Evolutionary conservation across 768 basidiomycete species (phyloP).

Genomic region (Tubosaeta sp.): DNA sequence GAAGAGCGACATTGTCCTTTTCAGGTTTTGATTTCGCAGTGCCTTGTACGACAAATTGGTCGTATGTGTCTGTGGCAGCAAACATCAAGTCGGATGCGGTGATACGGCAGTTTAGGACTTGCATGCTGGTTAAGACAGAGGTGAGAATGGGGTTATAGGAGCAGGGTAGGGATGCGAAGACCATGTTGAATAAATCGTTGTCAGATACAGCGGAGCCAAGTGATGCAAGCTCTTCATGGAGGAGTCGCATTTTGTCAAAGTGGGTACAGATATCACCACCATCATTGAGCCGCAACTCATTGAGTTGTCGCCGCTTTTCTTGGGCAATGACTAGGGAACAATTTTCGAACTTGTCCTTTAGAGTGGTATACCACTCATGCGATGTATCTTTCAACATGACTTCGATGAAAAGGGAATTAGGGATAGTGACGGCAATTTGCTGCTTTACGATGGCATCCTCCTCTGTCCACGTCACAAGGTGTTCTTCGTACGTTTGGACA

Average conservation of each 20-base stretch:
- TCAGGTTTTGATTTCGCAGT: not conserved
- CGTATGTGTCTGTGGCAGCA: not conserved
- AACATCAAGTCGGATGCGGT: not conserved
- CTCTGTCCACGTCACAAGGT: not conserved
- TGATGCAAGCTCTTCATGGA: not conserved
- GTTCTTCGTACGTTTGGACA: not conserved
- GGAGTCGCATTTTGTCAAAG: not conserved
- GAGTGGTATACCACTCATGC: not conserved
- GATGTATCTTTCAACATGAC: not conserved
- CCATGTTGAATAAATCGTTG: not conserved
- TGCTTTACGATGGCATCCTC: not conserved
- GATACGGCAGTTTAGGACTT: not conserved
- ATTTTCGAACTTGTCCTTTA: too few relatives aligned
- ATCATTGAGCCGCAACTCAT: not conserved
- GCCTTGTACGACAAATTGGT: not conserved
- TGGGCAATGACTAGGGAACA: not conserved
- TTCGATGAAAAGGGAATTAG: not conserved
- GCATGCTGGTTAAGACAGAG: constrained; percentile 4
- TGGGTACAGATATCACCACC: not conserved
- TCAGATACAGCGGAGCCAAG: not conserved
- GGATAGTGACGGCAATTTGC: not conserved
- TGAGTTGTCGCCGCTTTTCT: not conserved
- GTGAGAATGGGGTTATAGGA: constrained; percentile 32
- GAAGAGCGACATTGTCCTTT: not conserved
- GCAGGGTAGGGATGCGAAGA: constrained; percentile 27